Evolutionary conservation across 257 asterid genomes (phyloP).

Genomic region (Lycium ferocissimum): DNA sequence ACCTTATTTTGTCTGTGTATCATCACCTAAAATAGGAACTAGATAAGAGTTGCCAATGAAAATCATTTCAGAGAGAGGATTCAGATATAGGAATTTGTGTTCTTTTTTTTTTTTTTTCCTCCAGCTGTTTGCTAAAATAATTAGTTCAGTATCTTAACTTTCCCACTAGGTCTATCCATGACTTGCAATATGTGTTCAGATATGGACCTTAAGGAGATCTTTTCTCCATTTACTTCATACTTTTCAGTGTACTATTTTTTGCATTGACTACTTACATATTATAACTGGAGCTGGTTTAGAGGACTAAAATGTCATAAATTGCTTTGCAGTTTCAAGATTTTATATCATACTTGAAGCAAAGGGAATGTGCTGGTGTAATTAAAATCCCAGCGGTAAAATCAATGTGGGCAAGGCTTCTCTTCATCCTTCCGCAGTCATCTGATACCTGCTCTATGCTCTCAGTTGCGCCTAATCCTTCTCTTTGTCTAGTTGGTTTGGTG

Average conservation of each 20-base stretch:
- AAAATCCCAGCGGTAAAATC: slow-evolving; percentile 74
- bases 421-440: slow-evolving; percentile 77
- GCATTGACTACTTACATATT: background rate
- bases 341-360: slow-evolving; percentile 79
- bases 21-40: background rate
- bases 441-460: slow-evolving; percentile 76
- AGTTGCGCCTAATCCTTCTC: slow-evolving; percentile 78
- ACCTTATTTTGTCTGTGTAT: background rate
- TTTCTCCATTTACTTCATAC: slow-evolving; percentile 2
- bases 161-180: slow-evolving; percentile 17
- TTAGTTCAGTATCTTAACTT: slow-evolving; percentile 8
- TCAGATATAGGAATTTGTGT: background rate
- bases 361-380: slow-evolving; percentile 97
- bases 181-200: background rate
- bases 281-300: slow-evolving; percentile 21
- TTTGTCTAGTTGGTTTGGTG: slow-evolving; percentile 76
- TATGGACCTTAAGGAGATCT: background rate
- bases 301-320: slow-evolving; percentile 20
- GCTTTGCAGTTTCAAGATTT: slow-evolving; percentile 85
- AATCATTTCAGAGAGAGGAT: background rate
- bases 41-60: background rate
- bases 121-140: slow-evolving; percentile 5
- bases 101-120: background rate
- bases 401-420: slow-evolving; percentile 87
- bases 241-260: background rate